Conservation (phyloP, 495 filamentous ascomycete genomes). For the Neurospora africana region DNA sequence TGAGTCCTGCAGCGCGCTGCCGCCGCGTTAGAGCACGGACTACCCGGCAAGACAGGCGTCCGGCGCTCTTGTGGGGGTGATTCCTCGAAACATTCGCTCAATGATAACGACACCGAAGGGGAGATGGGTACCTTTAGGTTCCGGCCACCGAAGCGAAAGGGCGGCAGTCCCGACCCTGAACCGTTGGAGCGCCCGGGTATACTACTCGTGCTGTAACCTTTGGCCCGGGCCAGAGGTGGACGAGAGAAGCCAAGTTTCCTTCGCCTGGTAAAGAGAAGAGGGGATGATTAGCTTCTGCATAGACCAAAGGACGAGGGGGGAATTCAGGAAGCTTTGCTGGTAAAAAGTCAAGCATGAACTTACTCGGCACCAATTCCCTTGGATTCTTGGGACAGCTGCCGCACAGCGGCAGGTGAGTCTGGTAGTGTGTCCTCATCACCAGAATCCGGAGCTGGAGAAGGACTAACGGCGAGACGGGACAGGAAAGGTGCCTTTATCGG, state of each 20-base stretch:
- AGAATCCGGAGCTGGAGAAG: constrained; percentile 53
- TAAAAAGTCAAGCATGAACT: constrained; percentile 20
- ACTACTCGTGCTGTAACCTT: constrained; percentile 44
- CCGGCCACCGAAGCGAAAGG: constrained; percentile 67
- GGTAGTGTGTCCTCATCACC: constrained; percentile 34
- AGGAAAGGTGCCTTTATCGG: constrained; percentile 75
- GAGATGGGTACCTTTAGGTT: constrained; percentile 19
- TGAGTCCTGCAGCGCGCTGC: constrained; percentile 52
- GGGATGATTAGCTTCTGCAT: neutral
- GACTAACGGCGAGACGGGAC: constrained; percentile 45
- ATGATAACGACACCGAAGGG: constrained; percentile 48
- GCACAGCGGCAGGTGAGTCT: constrained; percentile 34
- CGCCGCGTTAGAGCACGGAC: constrained; percentile 40
- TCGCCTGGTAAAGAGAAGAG: constrained; percentile 32
- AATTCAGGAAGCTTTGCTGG: neutral
- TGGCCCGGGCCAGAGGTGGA: constrained; percentile 50
- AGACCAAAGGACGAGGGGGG: neutral
- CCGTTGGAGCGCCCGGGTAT: constrained; percentile 31
- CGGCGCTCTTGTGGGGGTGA: constrained; percentile 66
- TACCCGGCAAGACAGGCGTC: constrained; percentile 25
- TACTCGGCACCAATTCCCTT: constrained; percentile 39
- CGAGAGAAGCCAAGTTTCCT: constrained; percentile 48
- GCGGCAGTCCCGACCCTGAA: constrained; percentile 52
- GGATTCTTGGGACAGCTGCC: constrained; percentile 45
- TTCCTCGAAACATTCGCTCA: constrained; percentile 68